These are phyloP conservation scores for Lactarius psammicola DNA, from an alignment of 768 basidiomycete species.

Conservation along the genomic window DNA sequence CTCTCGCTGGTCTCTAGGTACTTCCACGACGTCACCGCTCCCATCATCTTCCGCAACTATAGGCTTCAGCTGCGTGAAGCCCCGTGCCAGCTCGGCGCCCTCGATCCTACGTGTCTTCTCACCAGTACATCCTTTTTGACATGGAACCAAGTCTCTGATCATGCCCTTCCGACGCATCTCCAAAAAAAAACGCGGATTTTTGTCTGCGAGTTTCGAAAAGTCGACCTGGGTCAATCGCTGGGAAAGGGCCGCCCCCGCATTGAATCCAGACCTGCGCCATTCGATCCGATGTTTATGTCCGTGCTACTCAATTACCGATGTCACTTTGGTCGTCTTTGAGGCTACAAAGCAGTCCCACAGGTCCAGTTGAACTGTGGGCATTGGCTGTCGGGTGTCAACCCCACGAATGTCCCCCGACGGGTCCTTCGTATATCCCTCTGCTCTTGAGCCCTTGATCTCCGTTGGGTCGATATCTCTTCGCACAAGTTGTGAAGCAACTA, in stretches of 20 bases:
- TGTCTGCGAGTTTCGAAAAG: conserved; percentile 7
- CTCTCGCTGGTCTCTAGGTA: conserved; percentile 2
- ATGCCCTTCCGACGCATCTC: conserved; percentile 1
- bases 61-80: conserved; percentile 10
- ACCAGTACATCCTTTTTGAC: neutral
- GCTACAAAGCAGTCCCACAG: neutral
- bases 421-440: neutral
- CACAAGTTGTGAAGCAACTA: neutral
- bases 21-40: neutral
- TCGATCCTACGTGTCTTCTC: neutral
- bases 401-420: neutral
- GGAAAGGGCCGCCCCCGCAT: neutral
- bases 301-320: too few species aligned
- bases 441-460: neutral
- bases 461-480: neutral
- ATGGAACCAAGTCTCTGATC: neutral
- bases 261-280: neutral
- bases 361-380: neutral
- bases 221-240: conserved; percentile 1
- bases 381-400: neutral
- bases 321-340: conserved; percentile 8
- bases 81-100: neutral
- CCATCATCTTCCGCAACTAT: neutral
- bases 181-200: neutral
- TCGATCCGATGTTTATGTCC: too few species aligned